Evolutionary conservation across 768 basidiomycete genomes (phyloP).

Genomic region (Cubamyces lactineus): DNA sequence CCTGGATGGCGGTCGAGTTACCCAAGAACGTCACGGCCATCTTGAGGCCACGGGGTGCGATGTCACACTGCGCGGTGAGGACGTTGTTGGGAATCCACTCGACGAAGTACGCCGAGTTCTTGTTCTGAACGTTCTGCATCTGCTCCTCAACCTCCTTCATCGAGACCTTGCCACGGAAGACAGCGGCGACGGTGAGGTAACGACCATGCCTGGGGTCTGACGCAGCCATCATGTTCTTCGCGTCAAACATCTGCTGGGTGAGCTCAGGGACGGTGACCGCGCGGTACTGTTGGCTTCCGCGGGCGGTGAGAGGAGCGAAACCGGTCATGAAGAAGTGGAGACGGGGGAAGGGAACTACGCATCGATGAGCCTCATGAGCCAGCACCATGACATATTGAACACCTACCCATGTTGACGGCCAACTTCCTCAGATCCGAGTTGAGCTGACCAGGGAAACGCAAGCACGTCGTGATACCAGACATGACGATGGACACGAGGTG

Average conservation of each 20-base stretch:
- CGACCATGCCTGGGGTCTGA: constrained; percentile 96
- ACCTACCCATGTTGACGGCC: constrained; percentile 97
- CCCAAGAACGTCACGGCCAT: constrained; percentile 98
- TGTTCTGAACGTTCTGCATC: constrained; percentile 96
- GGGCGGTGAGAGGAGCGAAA: constrained; percentile 91
- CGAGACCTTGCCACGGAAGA: constrained; percentile 99
- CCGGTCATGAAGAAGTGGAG: constrained; percentile 99
- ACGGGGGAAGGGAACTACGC: constrained; percentile 92
- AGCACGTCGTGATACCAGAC: constrained; percentile 97
- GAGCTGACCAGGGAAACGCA: constrained; percentile 99
- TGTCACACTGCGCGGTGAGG: constrained; percentile 97
- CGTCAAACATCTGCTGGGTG: constrained; percentile 99
- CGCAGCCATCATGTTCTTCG: constrained; percentile 99
- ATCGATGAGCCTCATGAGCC: constrained; percentile 1
- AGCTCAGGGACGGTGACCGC: constrained; percentile 97
- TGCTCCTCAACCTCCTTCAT: constrained; percentile 99
- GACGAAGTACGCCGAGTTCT: constrained; percentile 98
- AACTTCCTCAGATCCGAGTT: constrained; percentile 98
- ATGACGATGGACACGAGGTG: constrained; percentile 97
- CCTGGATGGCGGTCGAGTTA: constrained; percentile 96
- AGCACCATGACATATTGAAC: neutral
- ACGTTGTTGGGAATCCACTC: constrained; percentile 99
- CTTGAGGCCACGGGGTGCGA: constrained; percentile 92
- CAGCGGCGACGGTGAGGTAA: constrained; percentile 96
- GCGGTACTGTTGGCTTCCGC: constrained; percentile 93